phyloP scores from a whole-genome alignment of 768 basidiomycete species.

The Suillus tomentosus region DNA sequence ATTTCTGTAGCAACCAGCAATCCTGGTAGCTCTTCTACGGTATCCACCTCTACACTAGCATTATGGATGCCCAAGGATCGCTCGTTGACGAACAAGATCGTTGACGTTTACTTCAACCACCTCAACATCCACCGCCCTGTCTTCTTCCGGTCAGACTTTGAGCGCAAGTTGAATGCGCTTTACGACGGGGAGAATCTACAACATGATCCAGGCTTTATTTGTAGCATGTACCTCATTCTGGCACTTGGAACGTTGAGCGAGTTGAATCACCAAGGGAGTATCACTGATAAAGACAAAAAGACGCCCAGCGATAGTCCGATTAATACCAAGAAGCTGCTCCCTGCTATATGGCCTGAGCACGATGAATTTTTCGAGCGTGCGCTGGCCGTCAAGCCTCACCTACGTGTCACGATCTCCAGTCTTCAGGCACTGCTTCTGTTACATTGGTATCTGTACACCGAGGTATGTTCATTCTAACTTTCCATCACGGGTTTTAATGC shows the following conservation, averaged over 20 bases:
- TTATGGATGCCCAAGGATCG: conserved; percentile 82
- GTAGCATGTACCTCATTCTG: conserved; percentile 74
- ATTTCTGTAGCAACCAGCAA: conserved; percentile 54
- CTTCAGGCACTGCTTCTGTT: conserved; percentile 81
- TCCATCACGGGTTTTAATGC: conserved; percentile 5
- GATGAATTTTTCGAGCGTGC: conserved; percentile 86
- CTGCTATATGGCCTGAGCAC: conserved; percentile 69
- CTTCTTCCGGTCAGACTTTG: conserved; percentile 68
- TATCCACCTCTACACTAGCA: conserved; percentile 33
- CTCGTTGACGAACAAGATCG: conserved; percentile 58
- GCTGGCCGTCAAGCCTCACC: conserved; percentile 74
- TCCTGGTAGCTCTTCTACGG: conserved; percentile 19
- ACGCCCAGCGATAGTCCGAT: conserved; percentile 34
- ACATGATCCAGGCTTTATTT: conserved; percentile 77
- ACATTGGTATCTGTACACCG: conserved; percentile 90
- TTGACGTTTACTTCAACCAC: conserved; percentile 71
- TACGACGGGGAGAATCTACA: conserved; percentile 57
- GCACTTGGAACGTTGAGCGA: conserved; percentile 84
- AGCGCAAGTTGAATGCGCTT: conserved; percentile 61
- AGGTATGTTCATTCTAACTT: conserved; percentile 47
- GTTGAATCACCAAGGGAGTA: conserved; percentile 68
- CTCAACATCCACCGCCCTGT: conserved; percentile 84
- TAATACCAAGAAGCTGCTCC: conserved; percentile 61
- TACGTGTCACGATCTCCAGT: conserved; percentile 80
- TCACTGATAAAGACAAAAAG: conserved; percentile 48